Evolutionary conservation across 1,284 basidiomycete species (phyloP).

Genomic region (Schizophyllum commune): DNA sequence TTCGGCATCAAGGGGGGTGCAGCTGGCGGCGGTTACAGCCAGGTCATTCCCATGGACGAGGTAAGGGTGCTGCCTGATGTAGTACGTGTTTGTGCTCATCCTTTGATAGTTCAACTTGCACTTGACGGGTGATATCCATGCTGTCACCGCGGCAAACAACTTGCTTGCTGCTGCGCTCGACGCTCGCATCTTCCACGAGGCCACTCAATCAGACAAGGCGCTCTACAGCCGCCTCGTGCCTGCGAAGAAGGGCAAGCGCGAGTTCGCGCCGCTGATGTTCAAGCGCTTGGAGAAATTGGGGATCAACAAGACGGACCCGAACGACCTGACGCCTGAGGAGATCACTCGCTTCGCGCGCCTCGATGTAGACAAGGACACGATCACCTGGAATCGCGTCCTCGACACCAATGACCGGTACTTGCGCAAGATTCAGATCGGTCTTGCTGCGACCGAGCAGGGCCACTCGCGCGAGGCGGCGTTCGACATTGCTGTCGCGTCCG

Average conservation of each 20-base stretch:
- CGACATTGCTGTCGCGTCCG: slow-evolving; percentile 96
- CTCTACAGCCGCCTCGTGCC: slow-evolving; percentile 92
- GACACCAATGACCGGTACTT: slow-evolving; percentile 98
- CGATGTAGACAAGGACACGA: slow-evolving; percentile 86
- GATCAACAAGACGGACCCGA: slow-evolving; percentile 91
- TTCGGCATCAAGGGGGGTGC: slow-evolving; percentile 99
- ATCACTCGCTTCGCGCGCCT: slow-evolving; percentile 85
- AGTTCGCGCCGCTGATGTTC: slow-evolving; percentile 95
- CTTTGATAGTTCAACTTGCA: slow-evolving; percentile 79
- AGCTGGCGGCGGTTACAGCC: slow-evolving; percentile 97
- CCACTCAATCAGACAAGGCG: slow-evolving; percentile 91
- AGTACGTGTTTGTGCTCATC: not conserved
- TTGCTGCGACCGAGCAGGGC: slow-evolving; percentile 86
- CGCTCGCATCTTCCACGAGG: slow-evolving; percentile 97
- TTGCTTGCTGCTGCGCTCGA: slow-evolving; percentile 91
- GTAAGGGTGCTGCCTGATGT: slow-evolving; percentile 31
- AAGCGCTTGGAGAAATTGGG: slow-evolving; percentile 93
- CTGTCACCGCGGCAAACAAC: slow-evolving; percentile 97
- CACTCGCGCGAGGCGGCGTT: slow-evolving; percentile 87
- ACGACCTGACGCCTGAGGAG: slow-evolving; percentile 91
- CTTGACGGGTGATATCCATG: slow-evolving; percentile 97
- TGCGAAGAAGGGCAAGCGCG: slow-evolving; percentile 88
- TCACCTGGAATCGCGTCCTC: slow-evolving; percentile 97
- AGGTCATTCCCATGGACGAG: slow-evolving; percentile 99
- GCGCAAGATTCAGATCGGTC: slow-evolving; percentile 90